Conservation (phyloP, 768 basidiomycete genomes). For the Cyclocybe aegerita region DNA sequence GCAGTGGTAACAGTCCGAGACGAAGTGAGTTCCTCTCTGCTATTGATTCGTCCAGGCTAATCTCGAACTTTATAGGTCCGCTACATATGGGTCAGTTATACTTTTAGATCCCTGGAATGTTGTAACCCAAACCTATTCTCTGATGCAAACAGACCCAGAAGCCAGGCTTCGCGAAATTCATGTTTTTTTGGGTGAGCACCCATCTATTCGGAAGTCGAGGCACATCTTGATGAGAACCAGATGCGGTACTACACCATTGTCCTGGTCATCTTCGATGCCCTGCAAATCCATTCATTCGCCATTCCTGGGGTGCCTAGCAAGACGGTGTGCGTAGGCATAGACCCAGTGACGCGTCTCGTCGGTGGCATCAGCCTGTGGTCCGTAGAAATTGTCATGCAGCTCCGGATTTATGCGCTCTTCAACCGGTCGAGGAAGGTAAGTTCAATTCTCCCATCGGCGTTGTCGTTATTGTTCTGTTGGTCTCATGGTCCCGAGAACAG, state of each 20-base stretch:
- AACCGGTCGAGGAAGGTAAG: constrained; percentile 37
- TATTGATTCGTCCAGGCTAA: neutral
- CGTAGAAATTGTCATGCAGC: constrained; percentile 48
- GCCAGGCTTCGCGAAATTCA: constrained; percentile 32
- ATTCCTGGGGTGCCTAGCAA: constrained; percentile 35
- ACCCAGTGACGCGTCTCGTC: constrained; percentile 39
- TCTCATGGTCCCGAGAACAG: constrained; percentile 13
- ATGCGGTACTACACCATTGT: constrained; percentile 49
- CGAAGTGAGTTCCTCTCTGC: constrained; percentile 15
- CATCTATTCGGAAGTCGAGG: neutral
- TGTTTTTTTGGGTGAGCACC: constrained; percentile 40
- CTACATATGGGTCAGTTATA: constrained; percentile 36
- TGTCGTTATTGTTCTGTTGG: neutral
- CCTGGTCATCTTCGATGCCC: constrained; percentile 41
- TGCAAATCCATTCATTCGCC: constrained; percentile 44
- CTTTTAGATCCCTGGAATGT: neutral
- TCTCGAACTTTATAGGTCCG: constrained; percentile 22
- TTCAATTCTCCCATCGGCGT: neutral
- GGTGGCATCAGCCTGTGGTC: constrained; percentile 48
- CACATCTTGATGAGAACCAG: constrained; percentile 18
- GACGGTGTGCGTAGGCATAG: constrained; percentile 41
- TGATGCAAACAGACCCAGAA: constrained; percentile 28
- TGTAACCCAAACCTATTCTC: neutral
- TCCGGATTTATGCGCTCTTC: constrained; percentile 45
- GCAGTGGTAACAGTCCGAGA: constrained; percentile 24